phyloP scores from a whole-genome alignment of 495 filamentous ascomycete genomes.

The Bathelium albidoporum region DNA sequence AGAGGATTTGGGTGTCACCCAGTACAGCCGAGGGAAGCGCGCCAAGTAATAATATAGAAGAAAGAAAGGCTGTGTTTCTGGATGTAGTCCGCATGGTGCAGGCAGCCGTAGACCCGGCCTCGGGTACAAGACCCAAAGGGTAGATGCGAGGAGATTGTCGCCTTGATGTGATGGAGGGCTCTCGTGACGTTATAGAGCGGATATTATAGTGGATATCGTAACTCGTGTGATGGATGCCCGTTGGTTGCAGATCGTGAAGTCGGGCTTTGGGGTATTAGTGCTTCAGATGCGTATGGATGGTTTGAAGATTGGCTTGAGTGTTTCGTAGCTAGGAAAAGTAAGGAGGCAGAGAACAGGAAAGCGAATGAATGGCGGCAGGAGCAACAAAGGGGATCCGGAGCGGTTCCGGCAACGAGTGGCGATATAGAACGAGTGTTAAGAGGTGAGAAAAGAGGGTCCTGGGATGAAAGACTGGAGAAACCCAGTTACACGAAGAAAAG shows the following conservation, averaged over 20 bases:
- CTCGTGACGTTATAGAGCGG: neutral
- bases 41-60: constrained; percentile 27
- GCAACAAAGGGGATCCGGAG: neutral
- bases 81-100: neutral
- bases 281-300: neutral
- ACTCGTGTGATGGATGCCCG: neutral
- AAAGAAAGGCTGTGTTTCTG: constrained; percentile 5
- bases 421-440: neutral
- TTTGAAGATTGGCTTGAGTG: neutral
- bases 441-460: neutral
- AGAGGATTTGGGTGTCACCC: constrained; percentile 56
- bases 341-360: neutral
- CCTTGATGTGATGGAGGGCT: neutral
- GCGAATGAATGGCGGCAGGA: neutral
- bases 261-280: neutral
- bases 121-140: neutral
- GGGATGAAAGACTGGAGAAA: too few relatives aligned
- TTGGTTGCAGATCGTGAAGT: neutral
- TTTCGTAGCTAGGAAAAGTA: neutral
- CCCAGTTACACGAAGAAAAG: neutral
- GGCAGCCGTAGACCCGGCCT: neutral
- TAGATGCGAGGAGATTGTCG: neutral
- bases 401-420: neutral
- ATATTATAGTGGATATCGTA: neutral
- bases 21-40: constrained; percentile 36